These are phyloP conservation scores for Neofusicoccum ribis DNA, from an alignment of 2,329 filamentous ascomycete species.

Conservation along the genomic window DNA sequence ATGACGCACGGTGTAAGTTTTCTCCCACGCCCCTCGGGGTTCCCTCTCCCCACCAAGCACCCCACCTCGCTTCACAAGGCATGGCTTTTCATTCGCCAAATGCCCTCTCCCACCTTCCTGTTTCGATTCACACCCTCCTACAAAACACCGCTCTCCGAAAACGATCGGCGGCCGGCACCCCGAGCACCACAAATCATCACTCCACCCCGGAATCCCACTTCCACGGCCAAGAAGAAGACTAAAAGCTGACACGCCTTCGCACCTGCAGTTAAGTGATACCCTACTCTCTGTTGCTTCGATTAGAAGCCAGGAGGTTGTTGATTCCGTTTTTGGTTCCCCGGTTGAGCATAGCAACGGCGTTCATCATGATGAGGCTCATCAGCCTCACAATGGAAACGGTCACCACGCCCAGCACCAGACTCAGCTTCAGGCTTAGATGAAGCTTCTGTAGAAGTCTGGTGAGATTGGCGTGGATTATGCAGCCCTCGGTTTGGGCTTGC, in stretches of 20 bases:
- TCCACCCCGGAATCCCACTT: not conserved
- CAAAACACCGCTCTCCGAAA: not conserved
- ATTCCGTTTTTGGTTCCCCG: slow-evolving; percentile 63
- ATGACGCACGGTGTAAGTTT: slow-evolving; percentile 81
- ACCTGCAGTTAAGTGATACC: slow-evolving; percentile 70
- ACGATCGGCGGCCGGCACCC: not conserved
- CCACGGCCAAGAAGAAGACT: not conserved
- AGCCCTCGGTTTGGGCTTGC: not conserved
- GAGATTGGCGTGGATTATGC: not conserved
- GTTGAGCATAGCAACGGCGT: slow-evolving; percentile 15
- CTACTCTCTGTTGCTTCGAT: slow-evolving; percentile 76
- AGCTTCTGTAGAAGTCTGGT: not conserved
- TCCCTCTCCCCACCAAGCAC: not conserved
- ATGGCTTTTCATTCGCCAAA: not conserved
- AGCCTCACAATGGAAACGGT: slow-evolving; percentile 1
- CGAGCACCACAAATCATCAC: not conserved
- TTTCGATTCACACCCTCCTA: not conserved
- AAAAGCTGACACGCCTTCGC: slow-evolving; percentile 17
- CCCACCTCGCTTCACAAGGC: not conserved
- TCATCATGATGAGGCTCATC: slow-evolving; percentile 6
- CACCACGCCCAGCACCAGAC: slow-evolving; percentile 8
- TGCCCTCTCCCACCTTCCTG: not conserved
- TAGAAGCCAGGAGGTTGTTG: slow-evolving; percentile 74
- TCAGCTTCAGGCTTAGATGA: slow-evolving; percentile 7
- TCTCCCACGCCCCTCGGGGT: not conserved